Evolutionary conservation across 768 basidiomycete species (phyloP), one percentile per base, ranked within the genome.

Genomic region (Mrakia blollopis): DNA sequence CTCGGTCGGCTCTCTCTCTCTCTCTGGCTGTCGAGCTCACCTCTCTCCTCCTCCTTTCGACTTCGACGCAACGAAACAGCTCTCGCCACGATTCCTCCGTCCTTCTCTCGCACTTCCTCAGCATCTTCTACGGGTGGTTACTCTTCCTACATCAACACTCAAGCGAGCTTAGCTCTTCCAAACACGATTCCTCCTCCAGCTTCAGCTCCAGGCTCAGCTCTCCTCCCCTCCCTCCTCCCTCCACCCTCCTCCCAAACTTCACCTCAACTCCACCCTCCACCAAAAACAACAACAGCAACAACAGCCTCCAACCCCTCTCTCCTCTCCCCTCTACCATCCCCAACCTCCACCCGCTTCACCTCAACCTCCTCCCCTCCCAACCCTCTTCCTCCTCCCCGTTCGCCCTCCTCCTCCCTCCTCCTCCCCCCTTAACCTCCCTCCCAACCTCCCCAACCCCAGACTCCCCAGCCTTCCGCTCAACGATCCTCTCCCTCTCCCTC

Each of bases 381-480:
- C 18, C 32, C 71, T 60, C 71, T 32, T 10, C 16, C 30, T 10
- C 14, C 7, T 2, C 13, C 71, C 1, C 35, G 41, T 10, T 67
- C 73, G 13, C 60, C 73, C 25, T 30, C 65, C 30, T 32, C 35
- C 14, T 50, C 47, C 47, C 47, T 63, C 39, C 71, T n/a, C 25
- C 76, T 71, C 67, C n/a, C 30, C 41, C 35, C 14, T 54, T 23
- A 35, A 18, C 52, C 7, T 50, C 47, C 47, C 47, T 77, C 32
- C 76, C 76, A 1, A 52, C 68, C 25, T 25, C 44, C 13, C 76
- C 62, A 7, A 9, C 41, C 16, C 35, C 71, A 4, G 76, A 77
- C 65, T 63, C 76, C n/a, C 76, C 76, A 13, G 47, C 62, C 28
- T 72, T 41, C 41, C 50, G 76, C 1, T 61, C 76, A 2, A 72